Base-by-base conservation (phyloP, 2,329 filamentous ascomycete species). In the Fusarium haematococcum region DNA sequence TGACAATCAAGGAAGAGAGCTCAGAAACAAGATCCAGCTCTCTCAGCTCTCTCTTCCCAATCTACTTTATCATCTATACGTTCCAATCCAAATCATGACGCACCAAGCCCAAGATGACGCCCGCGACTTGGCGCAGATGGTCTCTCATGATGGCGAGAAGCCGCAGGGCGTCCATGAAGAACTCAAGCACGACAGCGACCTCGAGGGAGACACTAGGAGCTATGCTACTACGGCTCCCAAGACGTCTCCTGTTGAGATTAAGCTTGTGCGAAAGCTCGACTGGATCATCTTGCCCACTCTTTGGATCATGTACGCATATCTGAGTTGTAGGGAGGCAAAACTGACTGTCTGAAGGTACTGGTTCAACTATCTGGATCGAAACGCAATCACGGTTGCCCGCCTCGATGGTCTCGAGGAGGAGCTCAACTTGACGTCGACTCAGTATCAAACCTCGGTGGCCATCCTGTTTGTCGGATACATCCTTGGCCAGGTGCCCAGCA, bases 311-410 rank as follows among this genome's bases (percentile, higher is more conserved):
- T 86, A 85, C 72, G 41, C 23, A 4, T 86, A 82, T 75, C 78
- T 85, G 30, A 86, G 84, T 48, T 85, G 84, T 58, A 78, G 86
- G 20, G 70, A 67, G 7, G 35, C 33, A 2, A 33, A 30, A 8
- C 27, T 30, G 7, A 30, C 48, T 16, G 14, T 7, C 11, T 1
- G 5, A 7, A 41, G 30, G 33, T 35, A 35, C 39, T 58, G 18
- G 52, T 45, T 45, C 20, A 35, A 23, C 18, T 11, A 9, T 18
- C n/a, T 58, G 37, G 86, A 87, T 41, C 81, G 85, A 3, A 86
- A 86, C 61, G 85, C 85, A 52, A 86, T 88, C 67, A 84, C 84
- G 0, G 81, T 85, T 27, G 85, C 85, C 5, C 76, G 79, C 1
- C 69, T 83, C 18, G 81, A 81, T 63, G 67, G 67, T 30, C 73